Conservation (phyloP, 1,139 yeast species). For the Spathaspora sp. region DNA sequence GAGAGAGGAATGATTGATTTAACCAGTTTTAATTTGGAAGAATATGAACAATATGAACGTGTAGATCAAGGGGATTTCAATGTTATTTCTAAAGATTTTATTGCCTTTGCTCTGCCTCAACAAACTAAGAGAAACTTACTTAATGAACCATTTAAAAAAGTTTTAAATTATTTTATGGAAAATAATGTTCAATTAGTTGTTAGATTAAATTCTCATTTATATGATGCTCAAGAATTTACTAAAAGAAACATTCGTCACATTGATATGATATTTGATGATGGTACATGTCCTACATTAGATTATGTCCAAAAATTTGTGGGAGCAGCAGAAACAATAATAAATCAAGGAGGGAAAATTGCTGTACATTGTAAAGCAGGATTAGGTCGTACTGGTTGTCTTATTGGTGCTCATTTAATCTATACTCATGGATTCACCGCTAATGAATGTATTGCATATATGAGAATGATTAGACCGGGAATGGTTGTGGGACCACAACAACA, state of each 20-base stretch:
- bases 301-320: slow-evolving; percentile 91
- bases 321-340: slow-evolving; percentile 86
- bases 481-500: slow-evolving; percentile 99
- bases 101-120: slow-evolving; percentile 97
- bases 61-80: slow-evolving; percentile 98
- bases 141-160: slow-evolving; percentile 77
- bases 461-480: slow-evolving; percentile 98
- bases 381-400: slow-evolving; percentile 96
- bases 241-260: slow-evolving; percentile 82
- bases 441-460: slow-evolving; percentile 94
- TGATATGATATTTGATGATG: slow-evolving; percentile 96
- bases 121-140: slow-evolving; percentile 55
- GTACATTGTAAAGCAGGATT: slow-evolving; percentile 98
- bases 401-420: slow-evolving; percentile 94
- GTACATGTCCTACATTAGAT: slow-evolving; percentile 94
- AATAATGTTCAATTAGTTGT: slow-evolving; percentile 86
- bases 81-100: slow-evolving; percentile 85
- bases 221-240: slow-evolving; percentile 81
- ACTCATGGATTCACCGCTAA: slow-evolving; percentile 96
- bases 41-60: slow-evolving; percentile 88
- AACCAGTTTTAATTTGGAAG: slow-evolving; percentile 86
- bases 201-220: slow-evolving; percentile 85
- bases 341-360: slow-evolving; percentile 87
- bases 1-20: slow-evolving; percentile 86
- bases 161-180: slow-evolving; percentile 68